phyloP scores from a whole-genome alignment of 345 rosid species.

The Psidium friedrichsthalianum region DNA sequence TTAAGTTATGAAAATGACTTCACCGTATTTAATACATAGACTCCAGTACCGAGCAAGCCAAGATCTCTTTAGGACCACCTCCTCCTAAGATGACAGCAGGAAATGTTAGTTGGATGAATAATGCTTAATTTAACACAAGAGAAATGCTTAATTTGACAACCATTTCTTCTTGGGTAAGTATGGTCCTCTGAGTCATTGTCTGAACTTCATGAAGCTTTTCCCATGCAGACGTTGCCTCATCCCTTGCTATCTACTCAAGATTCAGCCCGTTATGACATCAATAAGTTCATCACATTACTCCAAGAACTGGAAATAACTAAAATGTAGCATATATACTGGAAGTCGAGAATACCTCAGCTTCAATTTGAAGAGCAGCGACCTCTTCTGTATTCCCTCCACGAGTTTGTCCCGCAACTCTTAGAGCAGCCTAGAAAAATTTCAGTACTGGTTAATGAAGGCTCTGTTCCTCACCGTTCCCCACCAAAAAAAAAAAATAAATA shows the following conservation, averaged over 20 bases:
- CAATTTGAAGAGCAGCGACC: slow-evolving; percentile 45
- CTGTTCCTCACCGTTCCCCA: background rate
- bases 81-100: slow-evolving; percentile 65
- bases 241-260: slow-evolving; percentile 47
- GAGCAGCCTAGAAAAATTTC: slow-evolving; percentile 53
- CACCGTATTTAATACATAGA: slow-evolving; percentile 73
- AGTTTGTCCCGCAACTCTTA: slow-evolving; percentile 42
- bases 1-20: background rate
- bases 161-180: slow-evolving; percentile 87
- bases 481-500: background rate
- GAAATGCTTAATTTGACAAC: slow-evolving; percentile 23
- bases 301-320: background rate
- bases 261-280: background rate
- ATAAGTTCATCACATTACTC: background rate
- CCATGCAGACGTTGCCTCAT: slow-evolving; percentile 53
- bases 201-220: slow-evolving; percentile 69
- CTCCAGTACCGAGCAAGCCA: slow-evolving; percentile 99
- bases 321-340: background rate
- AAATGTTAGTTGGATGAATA: background rate
- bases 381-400: slow-evolving; percentile 34
- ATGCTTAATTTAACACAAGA: background rate
- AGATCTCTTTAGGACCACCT: slow-evolving; percentile 91
- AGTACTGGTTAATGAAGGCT: background rate
- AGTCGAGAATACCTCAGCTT: slow-evolving; percentile 54
- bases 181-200: slow-evolving; percentile 55